phyloP scores from a whole-genome alignment of 1,284 basidiomycete species.

The Ganoderma sinense region DNA sequence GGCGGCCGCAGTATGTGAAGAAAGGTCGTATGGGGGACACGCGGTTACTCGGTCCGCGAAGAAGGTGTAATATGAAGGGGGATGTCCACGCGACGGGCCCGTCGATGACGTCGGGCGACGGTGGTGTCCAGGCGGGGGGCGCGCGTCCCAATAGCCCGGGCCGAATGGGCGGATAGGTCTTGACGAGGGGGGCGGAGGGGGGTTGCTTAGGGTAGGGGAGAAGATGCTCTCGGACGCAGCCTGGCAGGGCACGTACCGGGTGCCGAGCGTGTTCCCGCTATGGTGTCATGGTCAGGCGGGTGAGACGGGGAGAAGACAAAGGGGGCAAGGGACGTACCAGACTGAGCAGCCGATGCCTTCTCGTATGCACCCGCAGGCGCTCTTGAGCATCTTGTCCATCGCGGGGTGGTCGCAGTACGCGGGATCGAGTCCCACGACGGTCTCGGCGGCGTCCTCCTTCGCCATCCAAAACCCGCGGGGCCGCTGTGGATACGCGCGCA shows the following conservation, averaged over 20 bases:
- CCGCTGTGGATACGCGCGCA: slow-evolving; percentile 57
- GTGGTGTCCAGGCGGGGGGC: slow-evolving; percentile 25
- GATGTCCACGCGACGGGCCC: slow-evolving; percentile 14
- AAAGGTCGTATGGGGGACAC: slow-evolving; percentile 40
- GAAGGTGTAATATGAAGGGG: slow-evolving; percentile 52
- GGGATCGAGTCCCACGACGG: slow-evolving; percentile 59
- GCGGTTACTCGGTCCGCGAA: slow-evolving; percentile 52
- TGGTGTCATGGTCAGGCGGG: slow-evolving; percentile 11
- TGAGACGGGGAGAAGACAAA: slow-evolving; percentile 8
- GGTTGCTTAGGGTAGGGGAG: slow-evolving; percentile 32
- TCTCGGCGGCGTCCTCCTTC: slow-evolving; percentile 53
- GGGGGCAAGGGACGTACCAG: slow-evolving; percentile 51
- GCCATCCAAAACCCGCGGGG: slow-evolving; percentile 64
- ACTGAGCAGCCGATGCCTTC: slow-evolving; percentile 70
- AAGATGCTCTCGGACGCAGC: slow-evolving; percentile 60
- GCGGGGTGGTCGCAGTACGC: slow-evolving; percentile 59
- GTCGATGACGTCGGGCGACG: slow-evolving; percentile 25
- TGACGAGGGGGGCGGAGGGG: slow-evolving; percentile 34
- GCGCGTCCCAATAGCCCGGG: slow-evolving; percentile 51
- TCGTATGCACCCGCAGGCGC: slow-evolving; percentile 66
- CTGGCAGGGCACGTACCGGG: slow-evolving; percentile 64
- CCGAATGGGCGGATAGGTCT: slow-evolving; percentile 49
- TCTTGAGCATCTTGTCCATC: slow-evolving; percentile 56
- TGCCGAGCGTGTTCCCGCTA: slow-evolving; percentile 71
- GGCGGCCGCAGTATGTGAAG: slow-evolving; percentile 6